Evolutionary conservation across 73 alveolate genomes (phyloP).

Genomic region (Tetrahymena malaccensis): DNA sequence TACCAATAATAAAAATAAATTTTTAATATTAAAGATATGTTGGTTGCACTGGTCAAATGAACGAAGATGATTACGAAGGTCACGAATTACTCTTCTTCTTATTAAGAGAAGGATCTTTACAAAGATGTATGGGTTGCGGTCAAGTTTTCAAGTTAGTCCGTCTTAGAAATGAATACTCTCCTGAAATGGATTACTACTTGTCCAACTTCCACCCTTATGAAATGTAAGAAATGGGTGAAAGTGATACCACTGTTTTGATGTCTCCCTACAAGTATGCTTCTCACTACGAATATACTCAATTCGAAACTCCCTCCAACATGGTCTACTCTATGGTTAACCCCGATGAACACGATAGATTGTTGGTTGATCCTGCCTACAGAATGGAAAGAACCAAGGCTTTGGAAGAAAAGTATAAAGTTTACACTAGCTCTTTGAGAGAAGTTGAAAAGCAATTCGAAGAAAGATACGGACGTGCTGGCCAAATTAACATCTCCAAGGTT

Average conservation of each 20-base stretch:
- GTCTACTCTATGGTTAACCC: constrained; percentile 64
- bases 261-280: constrained; percentile 24
- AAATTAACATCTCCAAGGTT: constrained; percentile 41
- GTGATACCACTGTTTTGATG: neutral
- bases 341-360: constrained; percentile 75
- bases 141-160: constrained; percentile 78
- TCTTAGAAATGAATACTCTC: constrained; percentile 68
- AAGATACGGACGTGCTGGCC: constrained; percentile 22
- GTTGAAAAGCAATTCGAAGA: constrained; percentile 40
- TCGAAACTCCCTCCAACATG: constrained; percentile 22
- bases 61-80: constrained; percentile 81
- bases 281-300: neutral
- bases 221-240: constrained; percentile 65
- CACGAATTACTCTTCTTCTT: constrained; percentile 71
- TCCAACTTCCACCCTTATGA: constrained; percentile 62
- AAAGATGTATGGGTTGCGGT: constrained; percentile 85
- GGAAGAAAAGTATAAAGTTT: constrained; percentile 57
- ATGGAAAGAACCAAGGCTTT: constrained; percentile 63
- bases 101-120: constrained; percentile 79
- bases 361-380: constrained; percentile 83
- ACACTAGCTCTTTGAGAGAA: constrained; percentile 41
- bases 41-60: constrained; percentile 73
- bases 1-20: neutral
- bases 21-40: constrained; percentile 48
- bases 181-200: constrained; percentile 67